Percentiles rank a stretch among this genome's conserved stretches.
These are phyloP conservation scores for Fragaria nilgerrensis DNA, from an alignment of 306 rosid genomes.

Conservation along the genomic window DNA sequence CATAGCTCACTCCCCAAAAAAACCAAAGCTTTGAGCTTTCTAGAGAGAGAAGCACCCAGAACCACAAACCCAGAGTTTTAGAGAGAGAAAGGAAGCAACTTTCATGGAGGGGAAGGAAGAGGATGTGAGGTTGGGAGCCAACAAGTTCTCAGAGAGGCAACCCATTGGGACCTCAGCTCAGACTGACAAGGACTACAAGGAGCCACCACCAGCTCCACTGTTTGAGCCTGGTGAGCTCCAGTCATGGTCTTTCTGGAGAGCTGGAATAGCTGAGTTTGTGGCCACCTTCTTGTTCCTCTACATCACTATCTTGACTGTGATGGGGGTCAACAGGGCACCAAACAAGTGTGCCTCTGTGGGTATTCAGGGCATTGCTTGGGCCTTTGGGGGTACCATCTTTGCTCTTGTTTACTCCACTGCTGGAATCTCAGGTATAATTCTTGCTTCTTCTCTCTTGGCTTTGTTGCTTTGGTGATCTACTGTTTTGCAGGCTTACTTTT, in stretches of 20 bases:
- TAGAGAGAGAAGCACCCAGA: slow-evolving; percentile 11
- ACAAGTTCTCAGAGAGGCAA: slow-evolving; percentile 45
- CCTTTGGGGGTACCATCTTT: slow-evolving; percentile 50
- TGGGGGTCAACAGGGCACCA: slow-evolving; percentile 27
- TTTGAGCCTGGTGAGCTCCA: slow-evolving; percentile 47
- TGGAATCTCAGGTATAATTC: slow-evolving; percentile 39
- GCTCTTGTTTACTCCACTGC: slow-evolving; percentile 49
- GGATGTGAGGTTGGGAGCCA: slow-evolving; percentile 45
- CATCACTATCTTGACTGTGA: slow-evolving; percentile 45
- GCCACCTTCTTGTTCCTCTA: slow-evolving; percentile 48
- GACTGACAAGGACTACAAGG: slow-evolving; percentile 49
- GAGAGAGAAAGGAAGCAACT: background rate
- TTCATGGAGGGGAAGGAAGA: slow-evolving; percentile 46
- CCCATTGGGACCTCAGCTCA: slow-evolving; percentile 47
- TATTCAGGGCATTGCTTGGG: slow-evolving; percentile 48
- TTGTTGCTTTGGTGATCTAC: slow-evolving; percentile 4
- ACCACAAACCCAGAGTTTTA: slow-evolving; percentile 1
- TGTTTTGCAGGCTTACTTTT: background rate
- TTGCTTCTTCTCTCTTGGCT: background rate
- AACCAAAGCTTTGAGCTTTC: background rate
- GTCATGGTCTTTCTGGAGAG: slow-evolving; percentile 49
- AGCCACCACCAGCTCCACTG: slow-evolving; percentile 43
- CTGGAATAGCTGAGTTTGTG: slow-evolving; percentile 46
- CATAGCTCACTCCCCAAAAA: slow-evolving; percentile 1
- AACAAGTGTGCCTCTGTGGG: slow-evolving; percentile 41